A percentile compares a stretch with the other conserved stretches of the same genome.
Evolutionary conservation across 2,329 filamentous ascomycete genomes (phyloP).

Genomic region (Aspergillus texensis): DNA sequence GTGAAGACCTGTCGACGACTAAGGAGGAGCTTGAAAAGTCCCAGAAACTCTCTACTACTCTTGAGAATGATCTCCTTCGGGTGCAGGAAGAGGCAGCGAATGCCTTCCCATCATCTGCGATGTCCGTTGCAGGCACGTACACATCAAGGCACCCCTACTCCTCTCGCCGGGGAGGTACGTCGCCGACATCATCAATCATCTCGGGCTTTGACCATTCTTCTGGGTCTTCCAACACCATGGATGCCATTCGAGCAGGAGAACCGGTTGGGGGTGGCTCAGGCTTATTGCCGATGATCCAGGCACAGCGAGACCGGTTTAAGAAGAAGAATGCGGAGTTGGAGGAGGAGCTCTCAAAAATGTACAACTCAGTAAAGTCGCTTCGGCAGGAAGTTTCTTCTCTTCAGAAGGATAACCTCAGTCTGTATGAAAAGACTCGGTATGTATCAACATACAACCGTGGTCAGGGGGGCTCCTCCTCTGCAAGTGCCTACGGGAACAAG

Average conservation of each 20-base stretch:
- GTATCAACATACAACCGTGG: conserved; percentile 88
- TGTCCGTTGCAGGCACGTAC: conserved; percentile 91
- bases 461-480: conserved; percentile 61
- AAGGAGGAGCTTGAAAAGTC: conserved; percentile 86
- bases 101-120: conserved; percentile 78
- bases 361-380: conserved; percentile 79
- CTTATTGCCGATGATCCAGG: conserved; percentile 96
- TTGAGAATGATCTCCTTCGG: conserved; percentile 88
- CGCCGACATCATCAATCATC: conserved; percentile 96
- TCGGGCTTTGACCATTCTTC: conserved; percentile 84
- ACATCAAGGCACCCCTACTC: conserved; percentile 76
- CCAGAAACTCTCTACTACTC: conserved; percentile 79
- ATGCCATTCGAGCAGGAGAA: conserved; percentile 65
- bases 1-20: conserved; percentile 79
- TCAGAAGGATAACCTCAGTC: conserved; percentile 91
- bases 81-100: conserved; percentile 85
- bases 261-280: conserved; percentile 76
- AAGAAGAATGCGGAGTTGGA: conserved; percentile 91
- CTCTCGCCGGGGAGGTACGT: conserved; percentile 70
- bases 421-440: conserved; percentile 98
- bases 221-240: conserved; percentile 53
- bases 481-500: conserved; percentile 64
- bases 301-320: conserved; percentile 97
- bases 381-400: conserved; percentile 88
- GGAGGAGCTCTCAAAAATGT: conserved; percentile 81